Conservation (phyloP, 1,284 basidiomycete species). For the Ceraceosorus guamensis region DNA sequence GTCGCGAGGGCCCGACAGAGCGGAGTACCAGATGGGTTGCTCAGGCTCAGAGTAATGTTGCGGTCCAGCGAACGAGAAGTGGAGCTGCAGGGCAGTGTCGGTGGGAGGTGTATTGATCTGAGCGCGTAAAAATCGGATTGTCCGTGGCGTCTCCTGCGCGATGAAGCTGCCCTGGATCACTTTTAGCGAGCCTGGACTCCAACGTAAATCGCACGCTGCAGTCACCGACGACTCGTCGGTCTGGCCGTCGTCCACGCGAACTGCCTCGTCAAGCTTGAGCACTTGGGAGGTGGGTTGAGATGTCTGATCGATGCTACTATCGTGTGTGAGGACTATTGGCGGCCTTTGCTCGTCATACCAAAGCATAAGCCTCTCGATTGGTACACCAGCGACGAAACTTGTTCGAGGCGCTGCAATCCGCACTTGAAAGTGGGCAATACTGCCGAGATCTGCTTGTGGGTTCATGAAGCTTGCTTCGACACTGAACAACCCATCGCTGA, state of each 20-base stretch:
- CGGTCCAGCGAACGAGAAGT: neutral
- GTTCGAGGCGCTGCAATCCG: neutral
- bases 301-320: neutral
- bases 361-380: neutral
- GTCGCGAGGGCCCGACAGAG: neutral
- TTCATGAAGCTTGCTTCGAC: conserved; percentile 8
- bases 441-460: conserved; percentile 1
- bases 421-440: conserved; percentile 8
- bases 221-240: neutral
- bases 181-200: neutral
- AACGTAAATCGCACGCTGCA: neutral
- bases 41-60: neutral
- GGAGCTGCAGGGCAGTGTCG: neutral
- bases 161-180: neutral
- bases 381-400: neutral
- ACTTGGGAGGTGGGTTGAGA: neutral
- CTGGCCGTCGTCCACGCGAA: neutral
- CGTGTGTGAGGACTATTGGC: neutral
- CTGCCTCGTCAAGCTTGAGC: neutral
- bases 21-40: neutral
- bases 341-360: neutral
- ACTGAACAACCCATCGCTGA: conserved; percentile 2
- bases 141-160: neutral
- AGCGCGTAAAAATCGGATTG: neutral
- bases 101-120: neutral